phyloP scores from a whole-genome alignment of 352 stramenopile genomes.

The Phytopythium vexans region DNA sequence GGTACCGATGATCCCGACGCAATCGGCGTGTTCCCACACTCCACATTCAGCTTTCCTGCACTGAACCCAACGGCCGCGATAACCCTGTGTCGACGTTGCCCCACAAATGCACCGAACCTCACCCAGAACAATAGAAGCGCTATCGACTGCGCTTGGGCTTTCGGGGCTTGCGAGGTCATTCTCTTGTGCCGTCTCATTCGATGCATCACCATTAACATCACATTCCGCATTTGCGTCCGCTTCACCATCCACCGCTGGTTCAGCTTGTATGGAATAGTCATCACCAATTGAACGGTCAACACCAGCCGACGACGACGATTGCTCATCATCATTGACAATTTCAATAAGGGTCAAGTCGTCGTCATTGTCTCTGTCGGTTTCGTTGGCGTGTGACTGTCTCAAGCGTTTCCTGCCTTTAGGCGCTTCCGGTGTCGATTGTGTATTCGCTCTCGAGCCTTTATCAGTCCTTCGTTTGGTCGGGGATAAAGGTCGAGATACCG shows the following conservation, averaged over 20 bases:
- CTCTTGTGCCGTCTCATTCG: neutral
- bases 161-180: too few relatives aligned
- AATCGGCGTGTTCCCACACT: conserved; percentile 72
- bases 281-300: neutral
- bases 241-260: conserved; percentile 12
- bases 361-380: conserved; percentile 6
- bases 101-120: conserved; percentile 63
- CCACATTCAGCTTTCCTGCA: conserved; percentile 62
- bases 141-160: neutral
- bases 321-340: conserved; percentile 5
- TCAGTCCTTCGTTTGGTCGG: too few relatives aligned
- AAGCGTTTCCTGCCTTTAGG: conserved; percentile 17
- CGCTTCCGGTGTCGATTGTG: neutral
- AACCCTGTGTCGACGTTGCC: conserved; percentile 35
- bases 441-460: conserved; percentile 4
- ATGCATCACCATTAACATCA: too few relatives aligned
- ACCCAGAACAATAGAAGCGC: conserved; percentile 16
- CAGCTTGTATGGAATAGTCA: conserved; percentile 4
- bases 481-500: too few relatives aligned
- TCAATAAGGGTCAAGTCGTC: conserved; percentile 22
- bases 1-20: conserved; percentile 44
- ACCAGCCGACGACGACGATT: neutral
- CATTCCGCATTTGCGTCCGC: conserved; percentile 13
- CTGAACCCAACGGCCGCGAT: conserved; percentile 65
- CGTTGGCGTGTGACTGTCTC: conserved; percentile 8